Evolutionary conservation across 2,329 filamentous ascomycete species (phyloP).

Genomic region (Epichloe aotearoae): DNA sequence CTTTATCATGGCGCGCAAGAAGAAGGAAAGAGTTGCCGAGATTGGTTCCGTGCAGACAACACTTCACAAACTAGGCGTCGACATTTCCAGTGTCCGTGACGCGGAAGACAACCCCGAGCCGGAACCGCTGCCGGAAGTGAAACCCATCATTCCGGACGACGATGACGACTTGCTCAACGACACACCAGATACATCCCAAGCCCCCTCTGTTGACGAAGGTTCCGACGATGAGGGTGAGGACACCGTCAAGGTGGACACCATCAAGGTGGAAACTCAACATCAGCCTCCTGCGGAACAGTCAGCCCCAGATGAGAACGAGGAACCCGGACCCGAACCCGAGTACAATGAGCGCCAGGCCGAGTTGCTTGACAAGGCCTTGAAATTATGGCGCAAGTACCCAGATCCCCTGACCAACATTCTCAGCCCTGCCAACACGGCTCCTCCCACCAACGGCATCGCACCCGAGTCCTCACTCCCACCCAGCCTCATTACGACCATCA

Average conservation of each 20-base stretch:
- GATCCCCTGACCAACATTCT: constrained; percentile 44
- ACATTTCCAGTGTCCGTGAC: constrained; percentile 24
- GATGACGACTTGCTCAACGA: constrained; percentile 47
- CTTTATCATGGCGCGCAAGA: constrained; percentile 63
- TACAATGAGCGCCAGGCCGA: constrained; percentile 33
- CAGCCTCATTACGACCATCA: constrained; percentile 61
- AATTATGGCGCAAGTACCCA: constrained; percentile 50
- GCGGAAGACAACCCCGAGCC: constrained; percentile 22
- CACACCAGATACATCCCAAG: constrained; percentile 38
- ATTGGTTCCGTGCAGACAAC: constrained; percentile 62
- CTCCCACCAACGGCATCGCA: constrained; percentile 50
- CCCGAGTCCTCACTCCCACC: constrained; percentile 37
- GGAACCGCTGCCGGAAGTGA: constrained; percentile 22
- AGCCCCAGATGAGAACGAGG: constrained; percentile 6
- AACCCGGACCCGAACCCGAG: constrained; percentile 14
- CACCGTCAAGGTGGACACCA: constrained; percentile 10
- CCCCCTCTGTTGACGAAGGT: constrained; percentile 20
- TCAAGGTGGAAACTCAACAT: constrained; percentile 9
- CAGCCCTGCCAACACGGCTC: constrained; percentile 49
- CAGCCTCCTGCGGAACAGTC: constrained; percentile 8
- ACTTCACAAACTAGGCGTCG: constrained; percentile 43
- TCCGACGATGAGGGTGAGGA: constrained; percentile 13
- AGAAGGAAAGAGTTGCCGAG: constrained; percentile 61
- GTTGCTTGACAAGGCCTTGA: constrained; percentile 42
- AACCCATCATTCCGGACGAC: constrained; percentile 35